Evolutionary conservation across 345 rosid species (phyloP).

Genomic region (Firmiana major): DNA sequence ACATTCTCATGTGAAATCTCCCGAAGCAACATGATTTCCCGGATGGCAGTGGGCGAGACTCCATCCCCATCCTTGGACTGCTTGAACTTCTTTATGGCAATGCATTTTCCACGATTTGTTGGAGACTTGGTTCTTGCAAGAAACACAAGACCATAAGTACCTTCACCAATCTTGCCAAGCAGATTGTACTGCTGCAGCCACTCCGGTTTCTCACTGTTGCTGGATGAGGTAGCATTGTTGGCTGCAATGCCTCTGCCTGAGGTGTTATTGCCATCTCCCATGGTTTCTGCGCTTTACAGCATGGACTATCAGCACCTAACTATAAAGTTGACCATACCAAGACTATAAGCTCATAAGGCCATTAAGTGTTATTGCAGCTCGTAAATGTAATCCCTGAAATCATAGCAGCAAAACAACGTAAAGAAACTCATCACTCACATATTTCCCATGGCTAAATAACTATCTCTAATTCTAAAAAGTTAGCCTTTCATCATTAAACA

Average conservation of each 20-base stretch:
- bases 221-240: slow-evolving; percentile 27
- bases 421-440: background rate
- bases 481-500: background rate
- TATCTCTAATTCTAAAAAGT: background rate
- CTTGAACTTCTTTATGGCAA: slow-evolving; percentile 97
- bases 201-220: slow-evolving; percentile 70
- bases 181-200: slow-evolving; percentile 98
- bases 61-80: slow-evolving; percentile 99
- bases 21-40: slow-evolving; percentile 96
- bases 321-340: background rate
- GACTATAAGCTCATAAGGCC: background rate
- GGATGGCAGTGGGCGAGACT: slow-evolving; percentile 98
- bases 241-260: slow-evolving; percentile 29
- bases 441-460: background rate
- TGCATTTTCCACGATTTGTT: slow-evolving; percentile 74
- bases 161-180: slow-evolving; percentile 98
- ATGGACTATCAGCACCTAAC: background rate
- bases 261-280: slow-evolving; percentile 53
- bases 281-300: slow-evolving; percentile 11
- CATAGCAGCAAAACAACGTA: background rate
- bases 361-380: background rate
- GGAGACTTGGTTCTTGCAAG: slow-evolving; percentile 76
- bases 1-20: slow-evolving; percentile 96
- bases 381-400: slow-evolving; percentile 3
- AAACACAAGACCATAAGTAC: slow-evolving; percentile 97